Evolutionary conservation across 495 filamentous ascomycete species (phyloP), one percentile per base, ranked within the genome.

Genomic region (Chaetomium fimeti): DNA sequence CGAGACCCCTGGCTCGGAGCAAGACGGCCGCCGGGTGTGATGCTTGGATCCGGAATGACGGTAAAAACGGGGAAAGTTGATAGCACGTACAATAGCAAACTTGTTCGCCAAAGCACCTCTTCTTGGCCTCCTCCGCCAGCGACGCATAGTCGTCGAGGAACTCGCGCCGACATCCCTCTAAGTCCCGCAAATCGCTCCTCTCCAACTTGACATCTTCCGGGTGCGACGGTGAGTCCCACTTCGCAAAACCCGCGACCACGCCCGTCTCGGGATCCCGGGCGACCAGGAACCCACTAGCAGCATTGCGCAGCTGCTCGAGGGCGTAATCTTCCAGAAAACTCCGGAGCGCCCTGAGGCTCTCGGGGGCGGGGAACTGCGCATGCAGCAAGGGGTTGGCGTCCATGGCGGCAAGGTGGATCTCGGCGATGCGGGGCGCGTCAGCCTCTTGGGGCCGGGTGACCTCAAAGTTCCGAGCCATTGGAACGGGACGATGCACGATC

Each of bases 391-490:
- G 63, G 55, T 81, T 81, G 51, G 69, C 49, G 45, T 73, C 68
- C 72, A 82, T 81, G 32, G 80, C 78, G n/a, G 67, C 60, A 27
- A 79, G 65, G 47, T 81, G 79, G 42, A 81, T 74, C 29, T 68
- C 69, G 9, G 77, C 77, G 56, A 82, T 78, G 40, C 72, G 69
- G n/a, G 69, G 54, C n/a, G 74, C 78, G 61, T 79, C 76, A 20
- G 42, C 64, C 16, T 29, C 51, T 15, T 38, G 20, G 5, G 70
- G 70, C 2, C 55, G 60, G 24, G 38, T 40, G 49, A 71, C 60
- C 16, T 2, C 42, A 27, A 69, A 66, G 22, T 65, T 27, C 36
- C 28, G 48, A 13, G 47, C 51, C 63, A 60, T 65, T 28, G 56
- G 55, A n/a, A 45, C 27, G 38, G 56, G 38, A 22, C 32, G 36